phyloP scores from a whole-genome alignment of 371 early-diverging fungal species.

The Conidiobolus incongruus region DNA sequence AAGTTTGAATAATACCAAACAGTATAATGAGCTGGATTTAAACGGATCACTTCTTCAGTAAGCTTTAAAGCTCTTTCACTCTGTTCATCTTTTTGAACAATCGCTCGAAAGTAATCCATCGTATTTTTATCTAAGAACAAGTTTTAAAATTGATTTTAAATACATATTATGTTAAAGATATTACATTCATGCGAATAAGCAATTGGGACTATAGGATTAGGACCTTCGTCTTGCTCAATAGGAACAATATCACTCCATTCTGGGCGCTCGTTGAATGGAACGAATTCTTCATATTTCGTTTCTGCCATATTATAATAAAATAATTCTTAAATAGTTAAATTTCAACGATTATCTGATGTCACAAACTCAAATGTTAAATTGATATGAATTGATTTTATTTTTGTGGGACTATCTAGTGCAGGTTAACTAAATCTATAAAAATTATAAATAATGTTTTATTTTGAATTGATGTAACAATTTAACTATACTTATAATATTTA shows the following conservation, averaged over 20 bases:
- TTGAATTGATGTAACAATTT: too few species aligned
- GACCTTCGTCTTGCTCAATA: conserved; percentile 70
- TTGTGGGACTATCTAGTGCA: too few species aligned
- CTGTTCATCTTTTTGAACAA: conserved; percentile 36
- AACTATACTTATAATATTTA: too few species aligned
- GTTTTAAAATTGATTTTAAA: background rate
- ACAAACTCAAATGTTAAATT: too few species aligned
- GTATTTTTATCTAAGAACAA: conserved; percentile 34
- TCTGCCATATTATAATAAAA: background rate
- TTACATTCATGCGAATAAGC: conserved; percentile 67
- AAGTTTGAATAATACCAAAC: too few species aligned
- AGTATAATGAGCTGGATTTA: conserved; percentile 86
- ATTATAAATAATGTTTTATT: too few species aligned
- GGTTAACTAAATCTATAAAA: too few species aligned
- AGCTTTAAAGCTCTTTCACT: conserved; percentile 57
- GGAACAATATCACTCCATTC: conserved; percentile 71
- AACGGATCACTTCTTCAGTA: conserved; percentile 48
- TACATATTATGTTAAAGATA: background rate
- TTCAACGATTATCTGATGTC: too few species aligned
- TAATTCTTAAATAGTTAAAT: too few species aligned
- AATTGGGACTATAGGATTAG: conserved; percentile 70
- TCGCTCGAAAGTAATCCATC: conserved; percentile 81
- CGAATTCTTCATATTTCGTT: background rate
- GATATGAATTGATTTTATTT: too few species aligned
- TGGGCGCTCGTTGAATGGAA: background rate